Conservation (phyloP, 1,284 basidiomycete genomes). For the Schizophyllum commune region DNA sequence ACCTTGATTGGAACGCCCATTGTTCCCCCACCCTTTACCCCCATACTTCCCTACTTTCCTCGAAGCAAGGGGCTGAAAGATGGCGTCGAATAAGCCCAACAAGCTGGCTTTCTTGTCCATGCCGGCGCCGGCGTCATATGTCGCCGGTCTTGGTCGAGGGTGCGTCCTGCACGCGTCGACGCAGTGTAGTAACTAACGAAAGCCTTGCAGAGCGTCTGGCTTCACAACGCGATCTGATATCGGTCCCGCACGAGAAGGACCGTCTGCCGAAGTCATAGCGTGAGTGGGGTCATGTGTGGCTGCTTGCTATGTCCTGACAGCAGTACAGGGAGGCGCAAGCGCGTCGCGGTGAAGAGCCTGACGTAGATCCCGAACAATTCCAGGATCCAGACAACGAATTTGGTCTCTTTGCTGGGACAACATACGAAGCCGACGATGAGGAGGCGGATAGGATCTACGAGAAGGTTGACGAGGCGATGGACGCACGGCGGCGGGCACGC, state of each 20-base stretch:
- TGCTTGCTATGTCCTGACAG: slow-evolving; percentile 4
- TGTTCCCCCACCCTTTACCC: slow-evolving; percentile 3
- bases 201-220: slow-evolving; percentile 72
- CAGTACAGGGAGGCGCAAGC: slow-evolving; percentile 69
- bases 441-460: slow-evolving; percentile 97
- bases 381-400: slow-evolving; percentile 98
- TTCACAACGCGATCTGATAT: slow-evolving; percentile 99
- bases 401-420: slow-evolving; percentile 91
- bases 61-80: slow-evolving; percentile 5
- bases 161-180: slow-evolving; percentile 26
- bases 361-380: slow-evolving; percentile 83
- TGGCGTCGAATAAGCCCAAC: slow-evolving; percentile 51
- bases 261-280: slow-evolving; percentile 84
- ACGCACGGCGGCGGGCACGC: slow-evolving; percentile 71
- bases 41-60: background rate
- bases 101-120: slow-evolving; percentile 79
- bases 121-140: slow-evolving; percentile 90
- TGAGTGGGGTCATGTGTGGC: slow-evolving; percentile 29
- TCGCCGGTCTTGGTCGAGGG: slow-evolving; percentile 95
- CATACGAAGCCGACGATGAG: slow-evolving; percentile 96
- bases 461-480: slow-evolving; percentile 84
- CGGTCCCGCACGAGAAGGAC: slow-evolving; percentile 92
- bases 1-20: background rate
- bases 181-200: background rate
- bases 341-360: slow-evolving; percentile 77